Conservation (phyloP, 2,329 filamentous ascomycete species). For the Nannizziopsis barbatae region DNA sequence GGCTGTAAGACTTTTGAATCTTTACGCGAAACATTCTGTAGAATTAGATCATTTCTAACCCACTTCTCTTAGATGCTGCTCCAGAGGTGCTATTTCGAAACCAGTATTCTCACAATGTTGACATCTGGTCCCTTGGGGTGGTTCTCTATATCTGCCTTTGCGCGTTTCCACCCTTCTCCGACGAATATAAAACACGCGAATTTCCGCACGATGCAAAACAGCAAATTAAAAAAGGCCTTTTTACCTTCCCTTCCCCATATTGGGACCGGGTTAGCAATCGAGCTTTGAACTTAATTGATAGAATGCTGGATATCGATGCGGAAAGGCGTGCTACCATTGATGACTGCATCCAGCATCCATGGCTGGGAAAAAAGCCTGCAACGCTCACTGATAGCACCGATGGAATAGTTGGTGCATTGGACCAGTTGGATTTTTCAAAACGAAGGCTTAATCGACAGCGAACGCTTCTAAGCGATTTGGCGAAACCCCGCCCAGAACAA, state of each 20-base stretch:
- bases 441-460: slow-evolving; percentile 71
- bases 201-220: slow-evolving; percentile 80
- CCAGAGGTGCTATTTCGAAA: slow-evolving; percentile 76
- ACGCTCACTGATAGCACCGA: slow-evolving; percentile 77
- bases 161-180: slow-evolving; percentile 92
- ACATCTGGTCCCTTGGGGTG: slow-evolving; percentile 95
- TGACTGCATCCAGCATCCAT: slow-evolving; percentile 81
- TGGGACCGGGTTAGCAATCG: slow-evolving; percentile 83
- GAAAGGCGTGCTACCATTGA: slow-evolving; percentile 77
- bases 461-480: slow-evolving; percentile 66
- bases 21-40: not conserved
- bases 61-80: slow-evolving; percentile 55
- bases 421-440: slow-evolving; percentile 68
- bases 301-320: slow-evolving; percentile 83
- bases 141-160: slow-evolving; percentile 96
- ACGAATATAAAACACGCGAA: slow-evolving; percentile 70
- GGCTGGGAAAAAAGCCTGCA: slow-evolving; percentile 55
- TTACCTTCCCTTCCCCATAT: slow-evolving; percentile 92
- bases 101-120: slow-evolving; percentile 89
- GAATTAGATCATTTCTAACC: not conserved
- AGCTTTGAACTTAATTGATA: slow-evolving; percentile 84
- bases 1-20: slow-evolving; percentile 49
- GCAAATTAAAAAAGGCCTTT: slow-evolving; percentile 78
- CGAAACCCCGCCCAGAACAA: slow-evolving; percentile 42
- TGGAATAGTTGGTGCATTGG: slow-evolving; percentile 77